Base-by-base conservation (phyloP, 495 filamentous ascomycete genomes). In the Venustampulla echinocandica region DNA sequence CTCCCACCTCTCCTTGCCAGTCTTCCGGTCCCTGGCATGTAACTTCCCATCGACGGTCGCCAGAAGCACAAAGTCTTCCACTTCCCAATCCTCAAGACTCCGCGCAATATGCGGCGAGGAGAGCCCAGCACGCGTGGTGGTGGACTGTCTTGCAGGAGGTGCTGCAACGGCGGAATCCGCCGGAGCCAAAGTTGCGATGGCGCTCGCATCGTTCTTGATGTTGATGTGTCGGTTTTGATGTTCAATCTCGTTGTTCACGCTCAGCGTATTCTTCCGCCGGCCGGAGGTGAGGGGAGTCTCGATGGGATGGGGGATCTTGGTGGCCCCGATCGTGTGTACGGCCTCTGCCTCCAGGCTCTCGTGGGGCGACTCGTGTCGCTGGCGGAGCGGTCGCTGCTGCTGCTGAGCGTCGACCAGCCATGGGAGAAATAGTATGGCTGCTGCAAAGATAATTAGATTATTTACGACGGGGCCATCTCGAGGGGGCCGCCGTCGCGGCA, bases 31-130 rank as follows among this genome's bases (percentile, higher is more conserved):
- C 68, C 81, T 79, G 60, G 93, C 92, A 73, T 95, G 85, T 63
- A 98, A 79, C 51, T 84, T 85, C 70, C 92, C 92, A 72, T 97
- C 87, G 73, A 98, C 84, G 76, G 93, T 97, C 84, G 93, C 89
- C 83, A 98, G 70, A 71, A 98, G 84, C 64, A 97, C 85, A 80
- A 96, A 93, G 70, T 97, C 90, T 84, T 97, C 90, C 68, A 95
- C 89, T 79, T 95, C 87, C 90, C 89, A 97, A 62, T 96, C 92
- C 77, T 93, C 83, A 75, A 97, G 67, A 67, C 81, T 90, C 79
- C 89, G 89, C 87, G 89, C 89, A 78, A 77, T 68, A 61, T 77
- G 79, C 77, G 79, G 82, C 78, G 84, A 78, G 69, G 82, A 75
- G 63, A 90, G 75, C 64, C 82, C 87, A 64, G 78, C 79, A 61